Evolutionary conservation across 306 rosid genomes (phyloP), one percentile per base, ranked within the genome.

Genomic region (Cicer bijugum): DNA sequence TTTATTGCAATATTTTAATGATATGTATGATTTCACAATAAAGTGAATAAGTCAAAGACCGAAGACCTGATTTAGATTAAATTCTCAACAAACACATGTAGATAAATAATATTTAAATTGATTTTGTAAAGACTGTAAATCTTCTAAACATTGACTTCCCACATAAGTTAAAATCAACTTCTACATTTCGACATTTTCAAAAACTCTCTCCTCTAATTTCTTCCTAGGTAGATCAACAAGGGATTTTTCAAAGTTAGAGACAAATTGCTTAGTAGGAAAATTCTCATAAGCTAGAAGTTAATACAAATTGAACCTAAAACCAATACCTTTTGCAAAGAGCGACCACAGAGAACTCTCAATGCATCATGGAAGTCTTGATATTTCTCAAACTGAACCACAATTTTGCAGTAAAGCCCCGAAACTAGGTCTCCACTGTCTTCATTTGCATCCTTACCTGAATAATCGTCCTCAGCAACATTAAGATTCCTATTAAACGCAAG

Each of bases 341-440:
- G 95, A 53, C 98, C 83, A 28, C 92, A 87, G 44, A 94, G 80
- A 52, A 85, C 91, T 78, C 80, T 89, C 76, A 94, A 61, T 43
- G 96, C 91, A 82, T 89, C 86, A 43, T 71, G 83, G 84, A 89
- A 94, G 81, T 91, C 97, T 82, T 48, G 74, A 85, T 80, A 81
- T 58, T 82, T 91, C 80, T 91, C 98, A 19, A 89, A 94, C 87
- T 94, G 98, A 83, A 89, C 96, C 63, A 90, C 88, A 71, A 94
- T 83, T 88, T 87, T 94, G 84, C 97, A 94, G 80, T 87, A 89
- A 64, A 94, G 92, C 67, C 97, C 97, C 1, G 92, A 83, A 77
- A 89, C 89, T 78, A 94, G 71, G 79, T 77, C 88, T 53, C 19
- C 86, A 58, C 78, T 79, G 40, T 87, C 96, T 77, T 89, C 89